Evolutionary conservation across 164 flowering plant species (phyloP), one percentile per base, ranked within the genome.

Genomic region (Kingdonia uniflora): DNA sequence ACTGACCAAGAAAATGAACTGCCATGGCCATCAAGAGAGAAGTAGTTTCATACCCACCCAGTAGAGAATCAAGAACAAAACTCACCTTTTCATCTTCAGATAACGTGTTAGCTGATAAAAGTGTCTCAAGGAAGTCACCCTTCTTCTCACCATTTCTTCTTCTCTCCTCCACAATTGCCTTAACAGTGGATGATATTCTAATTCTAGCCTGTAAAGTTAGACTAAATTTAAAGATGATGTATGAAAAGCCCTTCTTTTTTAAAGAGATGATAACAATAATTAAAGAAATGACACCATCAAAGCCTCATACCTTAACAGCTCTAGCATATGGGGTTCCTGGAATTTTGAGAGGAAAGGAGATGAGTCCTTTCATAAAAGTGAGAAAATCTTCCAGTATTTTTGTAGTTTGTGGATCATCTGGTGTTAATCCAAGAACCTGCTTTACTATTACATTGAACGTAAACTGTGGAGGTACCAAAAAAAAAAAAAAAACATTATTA

Each of bases 1-100:
- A 71, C 42, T 73, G 78, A 60, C 67, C 65, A 19, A 82, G 66
- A 57, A 80, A 74, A 51, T 71, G 71, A 2, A 82, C 85, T 25
- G 64, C 74, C 68, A 73, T 66, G 59, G 80, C 64, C 79, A 82
- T 64, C 38, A 80, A 59, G 52, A 76, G 65, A 37, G 85, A 80
- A 21, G 89, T 80, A 40, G 89, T 82, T 61, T 78, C 85, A 61
- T 82, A 76, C 52, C 89, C 85, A 68, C 85, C 85, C 56, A 82
- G 64, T 17, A 82, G 62, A 52, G 81, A 71, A 64, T 76, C 84
- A 60, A 82, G 63, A 60, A 78, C 78, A 65, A 82, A 80, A 42
- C 85, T 80, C 50, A 80, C 80, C 68, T 78, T 78, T 65, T 82
- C 83, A 66, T 76, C 81, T 56, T 73, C 75, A 33, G 85, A 73